Evolutionary conservation across 805 yeast genomes (phyloP).

Genomic region (Blastobotrys muscicola): DNA sequence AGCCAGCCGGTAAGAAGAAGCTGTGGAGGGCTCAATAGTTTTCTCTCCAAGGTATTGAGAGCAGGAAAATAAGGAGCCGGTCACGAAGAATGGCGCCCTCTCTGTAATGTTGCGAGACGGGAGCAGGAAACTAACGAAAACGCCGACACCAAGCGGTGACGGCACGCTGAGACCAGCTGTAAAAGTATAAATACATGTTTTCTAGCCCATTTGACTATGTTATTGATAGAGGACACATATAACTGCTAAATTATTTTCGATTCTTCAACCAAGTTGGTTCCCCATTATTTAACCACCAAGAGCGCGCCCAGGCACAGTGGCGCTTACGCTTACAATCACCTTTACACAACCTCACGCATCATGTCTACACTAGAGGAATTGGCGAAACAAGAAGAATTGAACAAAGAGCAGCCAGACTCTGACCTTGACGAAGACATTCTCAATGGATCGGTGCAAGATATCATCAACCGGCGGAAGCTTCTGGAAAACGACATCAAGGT

Average conservation of each 20-base stretch:
- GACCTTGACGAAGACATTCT: constrained; percentile 78
- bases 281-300: not conserved
- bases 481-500: constrained; percentile 93
- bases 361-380: constrained; percentile 86
- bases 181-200: too few relatives aligned
- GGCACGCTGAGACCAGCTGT: too few relatives aligned
- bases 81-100: too few relatives aligned
- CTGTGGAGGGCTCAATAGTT: constrained; percentile 16
- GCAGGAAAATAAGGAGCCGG: too few relatives aligned
- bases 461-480: constrained; percentile 74
- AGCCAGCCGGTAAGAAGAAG: constrained; percentile 18
- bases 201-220: too few relatives aligned
- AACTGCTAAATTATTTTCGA: not conserved
- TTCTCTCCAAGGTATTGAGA: too few relatives aligned
- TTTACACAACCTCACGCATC: too few relatives aligned
- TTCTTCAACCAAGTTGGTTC: too few relatives aligned
- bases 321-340: too few relatives aligned
- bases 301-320: too few relatives aligned
- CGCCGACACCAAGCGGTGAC: not conserved
- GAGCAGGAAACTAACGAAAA: not conserved
- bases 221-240: too few relatives aligned
- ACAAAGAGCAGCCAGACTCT: constrained; percentile 33
- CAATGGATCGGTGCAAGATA: constrained; percentile 67
- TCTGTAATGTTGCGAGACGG: too few relatives aligned
- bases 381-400: constrained; percentile 44